Percentiles rank a stretch among this genome's conserved stretches.
These are phyloP conservation scores for Tricholoma saponaceum DNA, from an alignment of 768 basidiomycete species.

Conservation along the genomic window DNA sequence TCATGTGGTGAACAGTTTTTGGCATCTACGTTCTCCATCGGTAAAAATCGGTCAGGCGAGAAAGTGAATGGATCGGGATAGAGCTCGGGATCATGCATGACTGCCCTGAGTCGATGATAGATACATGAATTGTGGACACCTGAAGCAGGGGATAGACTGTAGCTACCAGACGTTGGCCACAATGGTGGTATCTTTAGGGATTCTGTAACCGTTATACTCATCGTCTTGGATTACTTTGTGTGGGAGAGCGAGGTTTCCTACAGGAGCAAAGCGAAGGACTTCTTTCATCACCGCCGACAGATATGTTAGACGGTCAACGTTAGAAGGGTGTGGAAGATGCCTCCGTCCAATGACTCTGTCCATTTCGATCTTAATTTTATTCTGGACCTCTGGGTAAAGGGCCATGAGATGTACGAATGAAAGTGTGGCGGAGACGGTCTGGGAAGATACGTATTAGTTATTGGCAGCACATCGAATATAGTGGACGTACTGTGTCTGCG, in stretches of 20 bases:
- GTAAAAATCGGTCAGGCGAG: constrained; percentile 32
- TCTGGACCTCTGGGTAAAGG: constrained; percentile 38
- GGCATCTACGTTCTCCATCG: not conserved
- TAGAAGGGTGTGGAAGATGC: constrained; percentile 28
- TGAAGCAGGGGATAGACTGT: no score
- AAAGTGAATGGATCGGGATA: constrained; percentile 39
- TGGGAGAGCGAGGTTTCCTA: constrained; percentile 37
- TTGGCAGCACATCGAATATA: not conserved
- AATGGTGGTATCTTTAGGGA: constrained; percentile 42
- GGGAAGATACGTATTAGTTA: not conserved
- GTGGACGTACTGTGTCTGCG: constrained; percentile 34
- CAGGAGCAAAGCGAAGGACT: constrained; percentile 35
- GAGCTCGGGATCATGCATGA: constrained; percentile 36
- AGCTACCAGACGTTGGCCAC: constrained; percentile 45
- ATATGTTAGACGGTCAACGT: constrained; percentile 26
- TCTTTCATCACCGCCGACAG: constrained; percentile 36
- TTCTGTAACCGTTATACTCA: constrained; percentile 37
- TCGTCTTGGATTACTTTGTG: constrained; percentile 41
- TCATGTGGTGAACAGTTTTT: not conserved
- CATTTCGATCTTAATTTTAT: constrained; percentile 36
- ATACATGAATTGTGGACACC: not conserved
- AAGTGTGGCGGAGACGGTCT: constrained; percentile 46
- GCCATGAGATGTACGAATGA: constrained; percentile 49
- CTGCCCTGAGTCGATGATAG: constrained; percentile 27
- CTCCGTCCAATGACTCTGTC: constrained; percentile 28